Base-by-base conservation (phyloP, 768 basidiomycete genomes). In the Termitomyces sp. region DNA sequence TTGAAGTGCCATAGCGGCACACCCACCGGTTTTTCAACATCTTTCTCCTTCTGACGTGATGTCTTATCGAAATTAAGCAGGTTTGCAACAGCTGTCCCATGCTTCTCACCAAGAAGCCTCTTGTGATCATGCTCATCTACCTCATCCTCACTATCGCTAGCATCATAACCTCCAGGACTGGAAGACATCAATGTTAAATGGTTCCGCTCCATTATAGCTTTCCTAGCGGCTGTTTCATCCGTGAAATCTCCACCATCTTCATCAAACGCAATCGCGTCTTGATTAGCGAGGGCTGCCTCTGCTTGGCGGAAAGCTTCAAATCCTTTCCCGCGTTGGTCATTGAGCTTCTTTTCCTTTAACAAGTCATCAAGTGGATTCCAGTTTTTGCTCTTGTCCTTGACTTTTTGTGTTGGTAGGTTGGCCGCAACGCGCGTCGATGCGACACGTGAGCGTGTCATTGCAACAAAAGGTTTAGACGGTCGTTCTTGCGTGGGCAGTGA, bases 281-380 rank as follows among this genome's bases (percentile, higher is more conserved):
- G 73, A 51, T 71, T 68, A 37, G 63, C 68, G 4, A 76, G 57
- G 13, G 72, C 72, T 42, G 64, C 68, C 61, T 84, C 82, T 14
- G 83, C 84, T 14, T 66, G 76, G 59, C 67, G 72, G 53, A 82
- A 64, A 8, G 76, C 80, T 8, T 75, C 69, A 14, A 47, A 68
- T 43, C 76, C 77, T 27, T 74, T 72, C 12, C 79, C 77, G 6
- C 63, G 63, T 57, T 72, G 71, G 32, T 77, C 73, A 8, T 73
- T 71, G 3, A 61, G 57, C 29, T 65, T 67, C 64, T 83, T 86
- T 67, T 86, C 84, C 60, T 75, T 80, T 39, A 86, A 65, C 31
- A 87, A 75, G 1, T 71, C 76, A 49, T 75, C 77, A 22, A 88
- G 72, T 10, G 87, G 86, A 59, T 84, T 80, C 32, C 27, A 57